Base-by-base conservation (phyloP, 306 rosid species). In the Cicer pinnatifidum region DNA sequence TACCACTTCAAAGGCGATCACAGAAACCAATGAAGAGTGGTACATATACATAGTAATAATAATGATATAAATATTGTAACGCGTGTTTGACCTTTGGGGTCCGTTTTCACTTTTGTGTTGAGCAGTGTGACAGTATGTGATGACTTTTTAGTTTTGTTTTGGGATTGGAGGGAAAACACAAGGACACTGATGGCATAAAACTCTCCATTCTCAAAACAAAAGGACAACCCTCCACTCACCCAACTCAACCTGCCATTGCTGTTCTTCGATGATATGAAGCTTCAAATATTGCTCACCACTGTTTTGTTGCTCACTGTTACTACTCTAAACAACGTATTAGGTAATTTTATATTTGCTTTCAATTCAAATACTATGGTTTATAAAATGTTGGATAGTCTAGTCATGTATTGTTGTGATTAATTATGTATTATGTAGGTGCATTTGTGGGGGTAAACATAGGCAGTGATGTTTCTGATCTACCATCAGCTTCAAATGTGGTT, bases 391-490 rank as follows among this genome's bases (percentile, higher is more conserved):
- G 1, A 50, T n/a, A 13, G 10, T 51, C 23, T 51, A 51, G 57
- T 1, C 10, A 51, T 7, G 20, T 51, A 13, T 13, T 15, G 9
- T 51, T 51, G 20, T 51, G 3, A 51, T 6, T 79, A 69, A 72
- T 75, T 19, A 39, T 41, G 16, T 13, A 50, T 38, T 4, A 72
- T 82, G 81, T 70, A 93, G 98, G 98, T 85, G 92, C 98, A 59
- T 93, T 87, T 73, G 84, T 93, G 50, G 98, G 98, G 63, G 80
- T 93, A 52, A 91, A 91, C 81, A 86, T 93, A 12, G 98, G 98
- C 20, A 91, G 90, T 8, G 86, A 85, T 60, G 88, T 89, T 44
- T 80, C 97, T 7, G 84, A 84, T 73, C 85, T 91, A 60, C 97
- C 98, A 81, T 88, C 88, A 20, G 89, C 89, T 41, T 41, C 85